Percentiles rank a stretch among this genome's conserved stretches.
phyloP scores from a whole-genome alignment of 495 filamentous ascomycete species.

The Neurospora cerealis region DNA sequence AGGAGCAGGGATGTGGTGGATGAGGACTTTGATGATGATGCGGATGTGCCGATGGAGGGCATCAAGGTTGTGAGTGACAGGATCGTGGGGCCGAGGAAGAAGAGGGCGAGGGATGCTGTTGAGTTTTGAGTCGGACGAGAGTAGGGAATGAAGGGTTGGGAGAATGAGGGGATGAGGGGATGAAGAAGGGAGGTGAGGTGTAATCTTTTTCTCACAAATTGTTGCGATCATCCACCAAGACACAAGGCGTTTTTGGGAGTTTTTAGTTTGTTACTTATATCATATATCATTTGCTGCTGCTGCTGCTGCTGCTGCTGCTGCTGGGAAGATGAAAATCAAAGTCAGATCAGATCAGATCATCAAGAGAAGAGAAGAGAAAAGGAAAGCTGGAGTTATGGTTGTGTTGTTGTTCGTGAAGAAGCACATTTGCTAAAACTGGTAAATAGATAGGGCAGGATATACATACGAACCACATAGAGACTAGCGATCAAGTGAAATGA shows the following conservation, averaged over 20 bases:
- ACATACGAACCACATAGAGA: too few relatives aligned
- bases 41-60: neutral
- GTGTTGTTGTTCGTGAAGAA: neutral
- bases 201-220: neutral
- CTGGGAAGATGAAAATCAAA: neutral
- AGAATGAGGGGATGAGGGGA: neutral
- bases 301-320: neutral
- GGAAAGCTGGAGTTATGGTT: neutral
- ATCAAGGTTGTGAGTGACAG: conserved; percentile 5
- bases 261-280: neutral
- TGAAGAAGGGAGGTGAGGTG: neutral
- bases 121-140: neutral
- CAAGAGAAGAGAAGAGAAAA: neutral
- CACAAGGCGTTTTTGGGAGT: neutral
- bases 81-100: conserved; percentile 12
- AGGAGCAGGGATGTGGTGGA: conserved; percentile 52
- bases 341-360: neutral
- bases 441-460: neutral
- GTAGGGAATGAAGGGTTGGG: neutral
- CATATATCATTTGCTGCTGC: neutral
- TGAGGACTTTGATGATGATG: conserved; percentile 15
- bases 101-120: neutral
- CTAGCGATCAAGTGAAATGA: too few relatives aligned
- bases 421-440: neutral
- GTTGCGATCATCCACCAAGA: neutral